A percentile compares a stretch with the other conserved stretches of the same genome.
Evolutionary conservation across 345 rosid genomes (phyloP).

Genomic region (Jatropha curcas): DNA sequence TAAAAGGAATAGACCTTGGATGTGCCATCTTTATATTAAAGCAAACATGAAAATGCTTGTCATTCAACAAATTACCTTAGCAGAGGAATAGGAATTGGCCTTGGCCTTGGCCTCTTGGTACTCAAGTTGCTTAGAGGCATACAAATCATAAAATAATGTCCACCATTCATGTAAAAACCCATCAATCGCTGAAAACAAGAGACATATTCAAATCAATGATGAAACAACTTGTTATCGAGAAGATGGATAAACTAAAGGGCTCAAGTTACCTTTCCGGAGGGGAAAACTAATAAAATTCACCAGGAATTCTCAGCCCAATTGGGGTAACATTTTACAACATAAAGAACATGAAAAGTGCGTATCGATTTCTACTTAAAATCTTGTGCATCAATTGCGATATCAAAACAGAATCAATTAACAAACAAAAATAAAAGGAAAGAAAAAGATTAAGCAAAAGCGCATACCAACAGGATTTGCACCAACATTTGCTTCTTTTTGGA

Average conservation of each 20-base stretch:
- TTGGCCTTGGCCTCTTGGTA: conserved; percentile 2
- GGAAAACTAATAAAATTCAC: too few species aligned
- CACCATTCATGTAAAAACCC: conserved; percentile 48
- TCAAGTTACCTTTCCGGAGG: not conserved
- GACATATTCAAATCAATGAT: not conserved
- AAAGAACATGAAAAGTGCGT: too few species aligned
- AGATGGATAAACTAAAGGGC: not conserved
- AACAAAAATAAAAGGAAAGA: not conserved
- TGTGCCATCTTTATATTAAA: not conserved
- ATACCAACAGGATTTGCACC: conserved; percentile 29
- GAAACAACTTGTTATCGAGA: not conserved
- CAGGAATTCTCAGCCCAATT: not conserved
- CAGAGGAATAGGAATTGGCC: conserved; percentile 8
- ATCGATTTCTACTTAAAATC: too few species aligned
- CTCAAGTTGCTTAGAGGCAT: conserved; percentile 12
- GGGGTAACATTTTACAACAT: too few species aligned
- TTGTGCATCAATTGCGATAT: too few species aligned
- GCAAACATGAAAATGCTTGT: not conserved
- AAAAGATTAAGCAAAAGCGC: not conserved
- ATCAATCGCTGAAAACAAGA: conserved; percentile 24
- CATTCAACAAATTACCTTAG: conserved; percentile 21
- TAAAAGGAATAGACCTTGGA: not conserved
- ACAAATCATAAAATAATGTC: conserved; percentile 29
- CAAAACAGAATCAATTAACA: not conserved
- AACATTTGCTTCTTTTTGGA: conserved; percentile 32